These are phyloP conservation scores for Didymella pinodella DNA, from an alignment of 2,329 filamentous ascomycete species.

Conservation along the genomic window DNA sequence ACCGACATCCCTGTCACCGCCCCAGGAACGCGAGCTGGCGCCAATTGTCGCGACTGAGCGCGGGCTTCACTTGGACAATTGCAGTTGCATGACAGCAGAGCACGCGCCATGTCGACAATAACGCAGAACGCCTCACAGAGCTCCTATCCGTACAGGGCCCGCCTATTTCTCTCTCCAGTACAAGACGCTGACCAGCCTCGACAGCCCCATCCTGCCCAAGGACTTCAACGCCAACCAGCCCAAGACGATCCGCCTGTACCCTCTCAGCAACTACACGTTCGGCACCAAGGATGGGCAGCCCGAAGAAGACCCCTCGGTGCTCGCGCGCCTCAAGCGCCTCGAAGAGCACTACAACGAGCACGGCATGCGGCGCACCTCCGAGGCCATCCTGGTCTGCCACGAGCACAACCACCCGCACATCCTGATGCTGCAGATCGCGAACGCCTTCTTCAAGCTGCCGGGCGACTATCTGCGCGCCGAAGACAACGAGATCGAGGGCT, in stretches of 20 bases:
- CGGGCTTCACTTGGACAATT: constrained; percentile 7
- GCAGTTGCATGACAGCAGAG: neutral
- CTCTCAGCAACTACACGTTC: constrained; percentile 98
- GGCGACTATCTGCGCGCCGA: constrained; percentile 91
- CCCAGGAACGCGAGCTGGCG: constrained; percentile 15
- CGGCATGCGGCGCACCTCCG: constrained; percentile 97
- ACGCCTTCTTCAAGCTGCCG: constrained; percentile 98
- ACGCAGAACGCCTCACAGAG: constrained; percentile 79
- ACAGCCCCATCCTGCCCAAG: constrained; percentile 76
- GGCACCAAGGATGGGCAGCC: constrained; percentile 98
- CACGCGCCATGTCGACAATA: constrained; percentile 77
- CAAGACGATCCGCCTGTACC: constrained; percentile 87
- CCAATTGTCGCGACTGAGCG: constrained; percentile 23
- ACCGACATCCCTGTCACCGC: constrained; percentile 14
- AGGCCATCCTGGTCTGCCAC: constrained; percentile 96
- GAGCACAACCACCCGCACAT: constrained; percentile 99
- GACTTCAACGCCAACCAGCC: constrained; percentile 91
- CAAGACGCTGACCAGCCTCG: constrained; percentile 10
- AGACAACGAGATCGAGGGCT: constrained; percentile 92
- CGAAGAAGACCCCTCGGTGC: constrained; percentile 94
- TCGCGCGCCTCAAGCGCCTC: constrained; percentile 90
- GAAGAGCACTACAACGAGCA: constrained; percentile 92
- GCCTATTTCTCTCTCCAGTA: neutral
- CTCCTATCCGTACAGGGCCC: constrained; percentile 65
- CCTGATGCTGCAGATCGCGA: constrained; percentile 98